A percentile compares a stretch with the other conserved stretches of the same genome.
phyloP scores from a whole-genome alignment of 225 moss, liverwort and hornwort species.

The Bryoerythrophyllum caledonicum region DNA sequence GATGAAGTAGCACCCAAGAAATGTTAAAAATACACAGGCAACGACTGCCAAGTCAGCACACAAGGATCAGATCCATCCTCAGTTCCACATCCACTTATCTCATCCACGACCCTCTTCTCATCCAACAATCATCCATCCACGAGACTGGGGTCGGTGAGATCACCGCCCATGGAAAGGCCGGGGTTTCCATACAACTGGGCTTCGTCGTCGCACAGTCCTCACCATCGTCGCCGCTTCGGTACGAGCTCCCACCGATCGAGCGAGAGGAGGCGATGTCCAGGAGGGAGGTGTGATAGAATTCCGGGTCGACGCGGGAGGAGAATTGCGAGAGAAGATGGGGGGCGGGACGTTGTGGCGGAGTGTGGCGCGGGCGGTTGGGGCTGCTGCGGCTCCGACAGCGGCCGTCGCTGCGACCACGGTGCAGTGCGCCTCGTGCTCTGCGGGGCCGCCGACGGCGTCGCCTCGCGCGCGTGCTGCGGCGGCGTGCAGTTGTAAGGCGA shows the following conservation, averaged over 20 bases:
- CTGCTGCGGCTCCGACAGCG: slow-evolving; percentile 49
- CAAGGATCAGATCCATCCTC: neutral
- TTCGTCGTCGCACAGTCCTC: neutral
- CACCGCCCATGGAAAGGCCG: slow-evolving; percentile 29
- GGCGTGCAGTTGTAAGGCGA: slow-evolving; percentile 54
- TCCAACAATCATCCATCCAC: neutral
- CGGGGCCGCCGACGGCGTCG: slow-evolving; percentile 31
- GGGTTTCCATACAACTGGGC: neutral
- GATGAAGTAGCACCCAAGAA: slow-evolving; percentile 7
- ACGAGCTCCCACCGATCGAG: neutral
- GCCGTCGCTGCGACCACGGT: slow-evolving; percentile 44
- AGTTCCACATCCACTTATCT: neutral
- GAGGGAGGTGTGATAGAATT: slow-evolving; percentile 14
- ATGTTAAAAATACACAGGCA: neutral
- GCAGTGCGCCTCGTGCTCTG: slow-evolving; percentile 65
- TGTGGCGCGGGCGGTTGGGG: slow-evolving; percentile 61
- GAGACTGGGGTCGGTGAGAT: slow-evolving; percentile 25
- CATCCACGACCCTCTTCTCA: neutral
- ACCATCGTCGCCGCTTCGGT: neutral
- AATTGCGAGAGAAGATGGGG: slow-evolving; percentile 54
- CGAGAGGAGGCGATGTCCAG: slow-evolving; percentile 11
- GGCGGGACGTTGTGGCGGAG: slow-evolving; percentile 81
- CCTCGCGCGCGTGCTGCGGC: slow-evolving; percentile 38
- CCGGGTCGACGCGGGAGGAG: neutral
- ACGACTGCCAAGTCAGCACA: neutral